Conservation (phyloP, 1,284 basidiomycete genomes). For the Xerocomus nothofagi region DNA sequence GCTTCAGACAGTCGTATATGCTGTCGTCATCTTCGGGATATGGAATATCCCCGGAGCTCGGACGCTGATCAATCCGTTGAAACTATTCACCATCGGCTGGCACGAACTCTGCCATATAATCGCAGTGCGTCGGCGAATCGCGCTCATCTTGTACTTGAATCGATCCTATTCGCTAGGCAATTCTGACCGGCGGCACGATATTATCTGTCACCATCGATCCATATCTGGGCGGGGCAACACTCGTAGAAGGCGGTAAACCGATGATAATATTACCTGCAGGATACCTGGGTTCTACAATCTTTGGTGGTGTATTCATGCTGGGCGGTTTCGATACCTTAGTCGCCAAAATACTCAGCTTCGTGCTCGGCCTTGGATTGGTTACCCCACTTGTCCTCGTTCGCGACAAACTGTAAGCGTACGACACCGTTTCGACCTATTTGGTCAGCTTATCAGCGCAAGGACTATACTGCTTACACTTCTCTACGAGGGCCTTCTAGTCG, state of each 20-base stretch:
- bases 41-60: conserved; percentile 80
- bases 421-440: neutral
- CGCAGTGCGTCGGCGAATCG: conserved; percentile 48
- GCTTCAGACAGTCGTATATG: conserved; percentile 70
- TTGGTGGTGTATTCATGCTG: conserved; percentile 76
- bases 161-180: conserved; percentile 47
- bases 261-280: conserved; percentile 70
- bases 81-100: conserved; percentile 81
- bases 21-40: conserved; percentile 76
- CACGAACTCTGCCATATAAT: conserved; percentile 83
- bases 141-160: conserved; percentile 11
- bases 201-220: conserved; percentile 79
- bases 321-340: conserved; percentile 79
- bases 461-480: conserved; percentile 74
- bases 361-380: conserved; percentile 72
- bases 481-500: conserved; percentile 75
- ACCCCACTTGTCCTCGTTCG: conserved; percentile 75
- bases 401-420: conserved; percentile 70
- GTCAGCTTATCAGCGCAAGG: conserved; percentile 40
- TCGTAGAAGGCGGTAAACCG: conserved; percentile 72
- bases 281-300: conserved; percentile 74
- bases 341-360: conserved; percentile 80
- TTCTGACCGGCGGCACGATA: conserved; percentile 75
- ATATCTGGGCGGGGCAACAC: conserved; percentile 74
- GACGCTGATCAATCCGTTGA: conserved; percentile 74